phyloP scores from a whole-genome alignment of 495 filamentous ascomycete genomes.

The Hyaloscypha hepaticicola region DNA sequence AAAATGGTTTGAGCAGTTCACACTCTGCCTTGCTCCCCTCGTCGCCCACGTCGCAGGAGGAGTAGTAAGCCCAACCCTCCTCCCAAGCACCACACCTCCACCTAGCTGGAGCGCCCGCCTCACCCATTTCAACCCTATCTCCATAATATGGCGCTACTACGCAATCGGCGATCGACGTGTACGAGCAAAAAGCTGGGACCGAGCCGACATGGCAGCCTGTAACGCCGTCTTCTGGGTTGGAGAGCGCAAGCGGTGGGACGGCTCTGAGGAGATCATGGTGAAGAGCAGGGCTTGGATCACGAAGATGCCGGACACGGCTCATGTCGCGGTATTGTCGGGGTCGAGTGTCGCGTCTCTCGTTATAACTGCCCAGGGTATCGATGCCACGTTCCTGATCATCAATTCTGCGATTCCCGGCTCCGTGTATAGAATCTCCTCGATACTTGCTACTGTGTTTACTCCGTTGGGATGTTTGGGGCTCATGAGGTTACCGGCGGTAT shows the following conservation, averaged over 20 bases:
- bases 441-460: background rate
- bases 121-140: background rate
- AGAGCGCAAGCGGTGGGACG: too few relatives aligned
- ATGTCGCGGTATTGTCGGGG: too few relatives aligned
- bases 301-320: too few relatives aligned
- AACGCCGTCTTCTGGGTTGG: too few relatives aligned
- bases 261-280: too few relatives aligned
- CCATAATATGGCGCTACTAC: conserved; percentile 4
- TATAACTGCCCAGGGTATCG: too few relatives aligned
- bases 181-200: background rate
- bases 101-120: background rate
- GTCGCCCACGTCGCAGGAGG: background rate
- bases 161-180: background rate
- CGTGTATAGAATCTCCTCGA: too few relatives aligned
- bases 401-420: too few relatives aligned
- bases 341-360: too few relatives aligned
- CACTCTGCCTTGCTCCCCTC: background rate
- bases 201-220: too few relatives aligned
- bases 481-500: background rate
- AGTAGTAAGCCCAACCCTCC: background rate
- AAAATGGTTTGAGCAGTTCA: background rate
- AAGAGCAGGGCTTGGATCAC: too few relatives aligned
- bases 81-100: background rate
- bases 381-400: too few relatives aligned
- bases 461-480: background rate